Conservation (phyloP, 176 grass and related monocot genomes). For the Triticum timopheevii region DNA sequence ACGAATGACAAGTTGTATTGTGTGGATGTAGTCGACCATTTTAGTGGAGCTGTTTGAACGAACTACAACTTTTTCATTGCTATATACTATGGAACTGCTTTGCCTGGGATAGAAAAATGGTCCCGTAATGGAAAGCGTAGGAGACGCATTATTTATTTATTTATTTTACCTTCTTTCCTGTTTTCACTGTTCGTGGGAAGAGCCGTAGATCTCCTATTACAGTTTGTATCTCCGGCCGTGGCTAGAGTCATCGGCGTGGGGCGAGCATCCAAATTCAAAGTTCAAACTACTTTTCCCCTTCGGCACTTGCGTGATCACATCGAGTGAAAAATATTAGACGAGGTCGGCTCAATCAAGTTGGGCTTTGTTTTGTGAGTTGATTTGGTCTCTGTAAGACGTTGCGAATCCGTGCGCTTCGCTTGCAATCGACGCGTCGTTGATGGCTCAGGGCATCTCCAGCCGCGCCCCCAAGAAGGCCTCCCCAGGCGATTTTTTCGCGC, state of each 20-base stretch:
- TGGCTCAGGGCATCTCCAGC: too few relatives aligned
- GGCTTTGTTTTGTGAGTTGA: background rate
- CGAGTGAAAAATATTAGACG: conserved; percentile 18
- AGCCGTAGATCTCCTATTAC: background rate
- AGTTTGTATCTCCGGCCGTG: background rate
- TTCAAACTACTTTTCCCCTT: conserved; percentile 4
- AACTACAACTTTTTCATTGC: conserved; percentile 1
- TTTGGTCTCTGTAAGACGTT: conserved; percentile 12
- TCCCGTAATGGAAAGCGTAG: too few relatives aligned
- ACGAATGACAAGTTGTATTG: background rate
- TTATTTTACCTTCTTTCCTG: too few relatives aligned
- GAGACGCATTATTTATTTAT: too few relatives aligned
- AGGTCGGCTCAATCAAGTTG: background rate
- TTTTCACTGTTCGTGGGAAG: too few relatives aligned
- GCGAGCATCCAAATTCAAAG: background rate
- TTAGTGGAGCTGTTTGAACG: conserved; percentile 28
- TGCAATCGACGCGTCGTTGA: background rate
- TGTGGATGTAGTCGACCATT: background rate
- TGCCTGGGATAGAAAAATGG: too few relatives aligned
- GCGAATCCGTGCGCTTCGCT: conserved; percentile 1
- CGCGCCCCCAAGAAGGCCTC: too few relatives aligned
- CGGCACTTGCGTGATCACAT: background rate
- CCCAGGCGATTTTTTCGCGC: too few relatives aligned
- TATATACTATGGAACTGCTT: too few relatives aligned
- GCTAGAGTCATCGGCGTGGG: conserved; percentile 5